phyloP scores from a whole-genome alignment of 768 basidiomycete species.

The Russula emetica region DNA sequence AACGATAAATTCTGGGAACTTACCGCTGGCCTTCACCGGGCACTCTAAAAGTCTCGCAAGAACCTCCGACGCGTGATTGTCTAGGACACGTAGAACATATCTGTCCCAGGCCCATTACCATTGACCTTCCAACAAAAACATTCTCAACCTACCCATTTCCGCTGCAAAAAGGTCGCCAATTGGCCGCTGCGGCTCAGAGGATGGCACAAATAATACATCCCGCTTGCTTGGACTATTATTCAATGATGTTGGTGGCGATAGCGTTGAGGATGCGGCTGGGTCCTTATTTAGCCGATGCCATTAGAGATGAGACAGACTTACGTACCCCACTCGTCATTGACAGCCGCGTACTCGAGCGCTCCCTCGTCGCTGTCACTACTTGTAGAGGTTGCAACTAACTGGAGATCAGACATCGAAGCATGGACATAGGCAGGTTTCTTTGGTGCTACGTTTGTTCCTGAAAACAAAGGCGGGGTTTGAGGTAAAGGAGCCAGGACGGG shows the following conservation, averaged over 20 bases:
- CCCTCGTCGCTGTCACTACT: not conserved
- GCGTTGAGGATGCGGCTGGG: not conserved
- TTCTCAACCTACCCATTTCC: conserved; percentile 16
- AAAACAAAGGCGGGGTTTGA: conserved; percentile 18
- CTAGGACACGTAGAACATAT: conserved; percentile 13
- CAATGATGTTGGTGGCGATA: conserved; percentile 8
- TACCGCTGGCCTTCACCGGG: conserved; percentile 12
- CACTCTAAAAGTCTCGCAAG: not conserved
- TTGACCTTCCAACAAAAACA: not conserved
- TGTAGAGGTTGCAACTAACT: not conserved
- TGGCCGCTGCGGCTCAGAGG: conserved; percentile 1
- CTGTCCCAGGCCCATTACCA: not conserved
- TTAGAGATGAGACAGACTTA: not conserved
- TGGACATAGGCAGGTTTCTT: not conserved
- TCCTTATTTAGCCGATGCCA: not conserved
- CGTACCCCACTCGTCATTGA: conserved; percentile 15
- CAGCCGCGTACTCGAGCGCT: not conserved
- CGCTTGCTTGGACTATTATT: not conserved
- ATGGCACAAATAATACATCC: conserved; percentile 6
- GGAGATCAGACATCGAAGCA: conserved; percentile 13
- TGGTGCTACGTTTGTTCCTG: not conserved
- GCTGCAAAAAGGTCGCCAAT: conserved; percentile 5
- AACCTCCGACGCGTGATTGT: not conserved
- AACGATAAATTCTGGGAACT: not conserved
- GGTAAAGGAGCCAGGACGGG: not conserved